phyloP scores from a whole-genome alignment of 768 basidiomycete genomes.

The Pleurotus sapidus region DNA sequence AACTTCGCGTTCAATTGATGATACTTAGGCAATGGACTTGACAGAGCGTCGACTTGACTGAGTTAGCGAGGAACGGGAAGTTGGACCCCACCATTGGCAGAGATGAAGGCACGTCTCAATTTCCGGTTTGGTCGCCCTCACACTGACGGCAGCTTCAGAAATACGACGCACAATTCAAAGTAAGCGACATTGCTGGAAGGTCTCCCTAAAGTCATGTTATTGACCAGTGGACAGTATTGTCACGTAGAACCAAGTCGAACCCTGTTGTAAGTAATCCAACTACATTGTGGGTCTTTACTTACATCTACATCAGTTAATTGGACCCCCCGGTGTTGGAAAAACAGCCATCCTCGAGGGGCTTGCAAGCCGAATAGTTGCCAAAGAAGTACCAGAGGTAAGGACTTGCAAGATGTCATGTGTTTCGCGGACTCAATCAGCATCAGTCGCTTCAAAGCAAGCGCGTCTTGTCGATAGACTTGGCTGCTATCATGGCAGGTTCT shows the following conservation, averaged over 20 bases:
- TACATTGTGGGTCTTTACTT: background rate
- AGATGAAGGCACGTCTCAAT: conserved; percentile 60
- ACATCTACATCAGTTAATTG: conserved; percentile 53
- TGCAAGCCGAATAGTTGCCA: conserved; percentile 81
- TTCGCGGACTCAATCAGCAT: background rate
- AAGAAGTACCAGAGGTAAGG: conserved; percentile 86
- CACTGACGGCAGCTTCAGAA: conserved; percentile 36
- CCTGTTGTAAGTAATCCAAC: conserved; percentile 61
- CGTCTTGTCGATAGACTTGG: conserved; percentile 84
- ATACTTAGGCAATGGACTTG: background rate
- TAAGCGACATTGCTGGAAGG: conserved; percentile 27
- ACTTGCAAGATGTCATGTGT: background rate
- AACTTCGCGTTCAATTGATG: background rate
- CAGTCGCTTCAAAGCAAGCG: conserved; percentile 85
- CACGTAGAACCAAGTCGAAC: conserved; percentile 88
- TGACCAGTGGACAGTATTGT: conserved; percentile 53
- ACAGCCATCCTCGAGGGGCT: conserved; percentile 91
- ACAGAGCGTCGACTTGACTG: conserved; percentile 81
- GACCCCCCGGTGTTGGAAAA: conserved; percentile 90
- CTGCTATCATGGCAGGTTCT: conserved; percentile 84
- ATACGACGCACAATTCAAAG: conserved; percentile 91
- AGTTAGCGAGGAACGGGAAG: conserved; percentile 80
- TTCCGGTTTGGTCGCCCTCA: background rate
- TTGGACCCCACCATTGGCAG: conserved; percentile 89
- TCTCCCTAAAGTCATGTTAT: background rate